Base-by-base conservation (phyloP, 441 rosid species). In the Viola pubescens region DNA sequence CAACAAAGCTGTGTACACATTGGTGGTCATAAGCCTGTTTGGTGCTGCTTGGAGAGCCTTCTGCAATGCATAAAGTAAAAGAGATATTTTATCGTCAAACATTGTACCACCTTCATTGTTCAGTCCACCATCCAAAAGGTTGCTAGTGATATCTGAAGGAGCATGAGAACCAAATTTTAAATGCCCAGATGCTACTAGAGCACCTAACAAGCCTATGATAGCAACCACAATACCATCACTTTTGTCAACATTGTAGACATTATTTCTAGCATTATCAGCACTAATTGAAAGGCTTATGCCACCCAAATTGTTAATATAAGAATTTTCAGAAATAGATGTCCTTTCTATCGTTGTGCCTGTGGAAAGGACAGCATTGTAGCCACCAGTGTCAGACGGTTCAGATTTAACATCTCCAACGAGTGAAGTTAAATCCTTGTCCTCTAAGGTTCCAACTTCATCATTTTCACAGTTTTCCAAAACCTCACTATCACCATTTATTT, bases 11-110 rank as follows among this genome's bases (percentile, higher is more conserved):
- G 83, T 82, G 75, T 91, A 95, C 53, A 89, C 94, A 70, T 81
- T 87, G 67, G 73, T 76, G 7, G 98, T 89, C 91, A 95, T 70
- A 59, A 95, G 94, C 82, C 94, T 87, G 48, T 76, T 89, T 59
- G 98, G 96, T 66, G 97, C 98, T 51, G 91, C 85, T 74, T 86
- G 96, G 77, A 95, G 87, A 66, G 91, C 92, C 79, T 81, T 95
- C 72, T 83, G 97, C 77, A 95, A 73, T 61, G 97, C 95, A 84
- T 82, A 95, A 65, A 87, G 87, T 66, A 91, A 81, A 74, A 95
- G 88, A 65, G 96, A 73, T 58, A 95, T 94, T 78, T 83, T 95
- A 73, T 95, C 98, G 54, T 91, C 91, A 81, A 89, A 89, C 99
- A 91, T 91, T 53, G 91, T 76, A 60, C 91, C 82, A 26, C 86